Evolutionary conservation across 1,139 yeast genomes (phyloP).

Genomic region (Pichia sp.): DNA sequence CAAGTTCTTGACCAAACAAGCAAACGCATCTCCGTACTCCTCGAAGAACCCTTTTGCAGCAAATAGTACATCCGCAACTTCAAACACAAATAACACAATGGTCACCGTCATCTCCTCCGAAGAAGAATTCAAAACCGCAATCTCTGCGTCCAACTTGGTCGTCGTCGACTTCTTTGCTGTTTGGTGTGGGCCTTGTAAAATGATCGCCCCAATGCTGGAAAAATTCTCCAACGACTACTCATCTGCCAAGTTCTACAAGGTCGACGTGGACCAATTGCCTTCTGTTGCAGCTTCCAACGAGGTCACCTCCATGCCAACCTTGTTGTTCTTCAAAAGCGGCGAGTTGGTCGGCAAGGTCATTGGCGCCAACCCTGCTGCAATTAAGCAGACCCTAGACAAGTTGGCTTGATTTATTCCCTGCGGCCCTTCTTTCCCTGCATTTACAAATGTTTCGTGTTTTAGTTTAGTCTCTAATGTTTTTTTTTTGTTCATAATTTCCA

Average conservation of each 20-base stretch:
- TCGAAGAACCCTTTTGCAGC: slow-evolving; percentile 1
- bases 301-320: slow-evolving; percentile 86
- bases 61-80: neutral
- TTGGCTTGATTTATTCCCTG: slow-evolving; percentile 18
- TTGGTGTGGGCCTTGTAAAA: slow-evolving; percentile 98
- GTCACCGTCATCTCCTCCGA: slow-evolving; percentile 38
- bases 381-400: slow-evolving; percentile 61
- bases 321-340: slow-evolving; percentile 75
- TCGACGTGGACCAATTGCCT: slow-evolving; percentile 77
- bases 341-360: slow-evolving; percentile 66
- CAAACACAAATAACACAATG: slow-evolving; percentile 21
- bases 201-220: slow-evolving; percentile 87
- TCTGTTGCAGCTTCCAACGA: slow-evolving; percentile 71
- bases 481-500: no score
- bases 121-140: slow-evolving; percentile 61
- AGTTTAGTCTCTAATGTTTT: no score
- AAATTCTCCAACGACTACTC: slow-evolving; percentile 59
- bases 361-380: slow-evolving; percentile 84
- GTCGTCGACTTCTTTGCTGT: slow-evolving; percentile 92
- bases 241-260: slow-evolving; percentile 69
- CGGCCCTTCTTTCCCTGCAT: no score
- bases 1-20: slow-evolving; percentile 22
- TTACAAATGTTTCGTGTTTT: neutral
- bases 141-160: slow-evolving; percentile 55
- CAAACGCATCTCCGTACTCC: slow-evolving; percentile 9